These are phyloP conservation scores for Pythium guiyangense DNA, from an alignment of 352 stramenopile species.

Conservation along the genomic window DNA sequence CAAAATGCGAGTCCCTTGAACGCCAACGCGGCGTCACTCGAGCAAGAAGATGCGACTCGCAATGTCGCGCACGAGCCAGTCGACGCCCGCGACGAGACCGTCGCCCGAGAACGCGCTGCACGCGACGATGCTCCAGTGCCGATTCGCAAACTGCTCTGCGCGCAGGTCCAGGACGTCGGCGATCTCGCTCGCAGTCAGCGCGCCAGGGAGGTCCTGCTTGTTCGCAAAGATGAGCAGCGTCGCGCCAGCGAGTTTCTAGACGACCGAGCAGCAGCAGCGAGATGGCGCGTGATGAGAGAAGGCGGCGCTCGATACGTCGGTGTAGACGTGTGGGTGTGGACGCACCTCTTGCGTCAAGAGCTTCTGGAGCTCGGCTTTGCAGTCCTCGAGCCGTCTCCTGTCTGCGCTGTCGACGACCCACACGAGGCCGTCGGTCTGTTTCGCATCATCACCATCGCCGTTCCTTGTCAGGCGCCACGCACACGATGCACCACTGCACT, in stretches of 20 bases:
- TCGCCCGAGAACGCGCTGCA: slow-evolving; percentile 96
- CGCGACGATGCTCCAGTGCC: slow-evolving; percentile 90
- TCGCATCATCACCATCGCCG: background rate
- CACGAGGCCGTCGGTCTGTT: slow-evolving; percentile 96
- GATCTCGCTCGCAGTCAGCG: slow-evolving; percentile 47
- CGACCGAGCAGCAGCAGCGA: background rate
- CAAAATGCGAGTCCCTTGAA: no score
- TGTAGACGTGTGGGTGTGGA: background rate
- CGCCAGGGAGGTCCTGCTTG: slow-evolving; percentile 92
- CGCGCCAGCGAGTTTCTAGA: slow-evolving; percentile 95
- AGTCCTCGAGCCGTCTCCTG: slow-evolving; percentile 91
- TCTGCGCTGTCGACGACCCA: slow-evolving; percentile 99
- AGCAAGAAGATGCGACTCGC: slow-evolving; percentile 78
- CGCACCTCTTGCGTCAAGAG: slow-evolving; percentile 86
- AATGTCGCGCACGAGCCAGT: slow-evolving; percentile 98
- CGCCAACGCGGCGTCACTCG: no score
- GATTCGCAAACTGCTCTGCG: slow-evolving; percentile 77
- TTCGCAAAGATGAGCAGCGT: slow-evolving; percentile 99
- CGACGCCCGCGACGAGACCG: slow-evolving; percentile 94
- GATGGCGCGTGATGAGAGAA: no score
- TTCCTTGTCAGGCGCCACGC: no score
- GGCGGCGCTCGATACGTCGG: background rate
- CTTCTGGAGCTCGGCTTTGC: slow-evolving; percentile 85
- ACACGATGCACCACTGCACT: no score
- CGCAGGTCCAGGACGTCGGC: slow-evolving; percentile 81